A percentile compares a stretch with the other conserved stretches of the same genome.
Evolutionary conservation across 495 filamentous ascomycete species (phyloP).

Genomic region (Penicillium maclennaniae): DNA sequence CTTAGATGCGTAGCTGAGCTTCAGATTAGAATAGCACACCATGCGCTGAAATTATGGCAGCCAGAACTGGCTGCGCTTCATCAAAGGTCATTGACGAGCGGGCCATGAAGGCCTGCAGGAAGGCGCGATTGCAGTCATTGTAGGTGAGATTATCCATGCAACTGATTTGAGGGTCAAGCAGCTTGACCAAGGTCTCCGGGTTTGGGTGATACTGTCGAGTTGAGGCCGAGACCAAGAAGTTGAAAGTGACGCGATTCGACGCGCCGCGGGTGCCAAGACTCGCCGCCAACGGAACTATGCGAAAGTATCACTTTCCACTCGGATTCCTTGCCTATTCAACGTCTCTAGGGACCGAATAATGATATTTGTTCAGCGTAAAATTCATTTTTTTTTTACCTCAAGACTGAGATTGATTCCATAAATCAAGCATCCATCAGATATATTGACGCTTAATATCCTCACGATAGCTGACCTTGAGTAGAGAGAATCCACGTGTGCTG

Average conservation of each 20-base stretch:
- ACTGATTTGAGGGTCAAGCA: neutral
- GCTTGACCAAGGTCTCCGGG: too few species aligned
- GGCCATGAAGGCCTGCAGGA: constrained; percentile 85
- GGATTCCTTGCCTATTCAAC: neutral
- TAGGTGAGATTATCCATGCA: constrained; percentile 23
- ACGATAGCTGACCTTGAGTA: too few species aligned
- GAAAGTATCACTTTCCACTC: neutral
- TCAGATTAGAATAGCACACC: constrained; percentile 22
- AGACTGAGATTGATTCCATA: too few species aligned
- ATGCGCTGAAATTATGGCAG: constrained; percentile 64
- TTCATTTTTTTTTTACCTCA: too few species aligned
- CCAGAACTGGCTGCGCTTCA: constrained; percentile 69
- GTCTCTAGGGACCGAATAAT: too few species aligned
- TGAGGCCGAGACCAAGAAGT: neutral
- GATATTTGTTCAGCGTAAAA: too few species aligned
- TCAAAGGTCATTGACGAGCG: constrained; percentile 69
- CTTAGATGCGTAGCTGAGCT: neutral
- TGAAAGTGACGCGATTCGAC: constrained; percentile 17
- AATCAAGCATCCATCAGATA: too few species aligned
- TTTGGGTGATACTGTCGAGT: neutral
- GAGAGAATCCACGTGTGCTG: too few species aligned
- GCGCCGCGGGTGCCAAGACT: constrained; percentile 21
- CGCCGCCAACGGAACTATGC: neutral
- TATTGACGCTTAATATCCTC: too few species aligned
- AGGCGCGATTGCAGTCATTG: constrained; percentile 79